Conservation (phyloP, 768 basidiomycete species). For the Collybiopsis confluens region DNA sequence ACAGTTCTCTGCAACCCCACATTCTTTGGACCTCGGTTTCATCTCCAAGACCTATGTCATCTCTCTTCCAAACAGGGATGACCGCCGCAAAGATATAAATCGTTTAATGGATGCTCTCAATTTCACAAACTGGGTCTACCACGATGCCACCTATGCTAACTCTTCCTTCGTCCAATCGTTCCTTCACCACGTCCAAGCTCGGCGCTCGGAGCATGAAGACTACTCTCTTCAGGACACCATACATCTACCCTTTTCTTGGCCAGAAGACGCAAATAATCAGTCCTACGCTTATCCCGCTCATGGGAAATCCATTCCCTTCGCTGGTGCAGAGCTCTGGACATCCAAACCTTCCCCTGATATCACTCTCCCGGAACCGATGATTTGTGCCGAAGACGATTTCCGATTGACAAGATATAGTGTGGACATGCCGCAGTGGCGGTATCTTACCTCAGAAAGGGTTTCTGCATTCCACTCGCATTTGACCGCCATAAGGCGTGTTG, state of each 20-base stretch:
- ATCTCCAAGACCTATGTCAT: conserved; percentile 6
- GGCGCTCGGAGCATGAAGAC: not conserved
- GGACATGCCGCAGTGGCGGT: conserved; percentile 1
- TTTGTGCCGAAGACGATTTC: conserved; percentile 5
- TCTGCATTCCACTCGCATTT: conserved; percentile 50
- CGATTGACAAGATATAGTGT: not conserved
- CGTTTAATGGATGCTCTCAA: not conserved
- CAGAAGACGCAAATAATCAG: not conserved
- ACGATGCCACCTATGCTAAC: conserved; percentile 6
- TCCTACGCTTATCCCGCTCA: not conserved
- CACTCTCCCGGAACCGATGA: not conserved
- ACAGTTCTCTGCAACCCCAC: not conserved
- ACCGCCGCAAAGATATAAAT: not conserved
- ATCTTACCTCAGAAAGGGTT: conserved; percentile 37
- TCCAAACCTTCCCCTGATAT: not conserved
- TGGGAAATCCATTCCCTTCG: not conserved
- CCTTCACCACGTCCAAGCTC: conserved; percentile 1
- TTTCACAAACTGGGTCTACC: conserved; percentile 4
- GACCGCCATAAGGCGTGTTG: conserved; percentile 28
- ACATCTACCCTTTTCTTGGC: conserved; percentile 6
- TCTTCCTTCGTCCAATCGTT: not conserved
- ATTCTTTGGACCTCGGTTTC: conserved; percentile 1
- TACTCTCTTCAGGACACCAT: not conserved
- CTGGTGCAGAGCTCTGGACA: conserved; percentile 7
- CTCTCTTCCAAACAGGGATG: conserved; percentile 3